Evolutionary conservation across 345 rosid species (phyloP), one percentile per base, ranked within the genome.

Genomic region (Arabis alpina): DNA sequence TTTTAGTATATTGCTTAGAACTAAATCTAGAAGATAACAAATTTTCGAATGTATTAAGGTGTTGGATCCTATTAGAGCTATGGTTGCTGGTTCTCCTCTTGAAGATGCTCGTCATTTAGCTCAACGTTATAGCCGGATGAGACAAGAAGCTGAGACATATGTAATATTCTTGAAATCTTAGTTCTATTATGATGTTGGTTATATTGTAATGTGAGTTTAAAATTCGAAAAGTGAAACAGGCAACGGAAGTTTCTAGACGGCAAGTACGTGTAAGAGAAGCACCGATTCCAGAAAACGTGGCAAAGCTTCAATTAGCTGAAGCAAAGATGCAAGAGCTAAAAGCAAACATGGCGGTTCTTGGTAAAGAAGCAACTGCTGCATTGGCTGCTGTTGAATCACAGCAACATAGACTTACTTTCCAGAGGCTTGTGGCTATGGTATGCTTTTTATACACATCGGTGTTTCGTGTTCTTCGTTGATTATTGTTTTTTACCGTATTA

Each of bases 51-150:
- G 71, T 0, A 0, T 67, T 2, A 39, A 75, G 79, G 82, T 93
- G 52, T 80, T 91, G 76, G 99, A 94, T 82, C 97, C 99, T 57
- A 74, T 91, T 66, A 91, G 96, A 77, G 90, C 99, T 80, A 94
- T 91, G 95, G 71, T 78, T 16, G 70, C 37, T 6, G 93, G 95
- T 65, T 45, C 91, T 77, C 93, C 92, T 61, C 71, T 91, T 61
- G 97, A 91, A 80, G 99, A 91, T 74, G 97, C 97, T 40, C 97
- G 98, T 32, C 96, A 87, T 86, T 90, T 93, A 32, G 97, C 98
- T 64, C 98, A 93, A 80, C 97, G 96, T 62, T 93, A 93, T 70
- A 91, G 96, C 76, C 93, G 96, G 56, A 91, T 94, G 99, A 89
- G 97, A 76, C 97, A 91, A 84, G 98, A 93, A 80, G 98, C 98